Evolutionary conservation across 208 protist species (phyloP).

Genomic region (Trypanosoma rangeli): DNA sequence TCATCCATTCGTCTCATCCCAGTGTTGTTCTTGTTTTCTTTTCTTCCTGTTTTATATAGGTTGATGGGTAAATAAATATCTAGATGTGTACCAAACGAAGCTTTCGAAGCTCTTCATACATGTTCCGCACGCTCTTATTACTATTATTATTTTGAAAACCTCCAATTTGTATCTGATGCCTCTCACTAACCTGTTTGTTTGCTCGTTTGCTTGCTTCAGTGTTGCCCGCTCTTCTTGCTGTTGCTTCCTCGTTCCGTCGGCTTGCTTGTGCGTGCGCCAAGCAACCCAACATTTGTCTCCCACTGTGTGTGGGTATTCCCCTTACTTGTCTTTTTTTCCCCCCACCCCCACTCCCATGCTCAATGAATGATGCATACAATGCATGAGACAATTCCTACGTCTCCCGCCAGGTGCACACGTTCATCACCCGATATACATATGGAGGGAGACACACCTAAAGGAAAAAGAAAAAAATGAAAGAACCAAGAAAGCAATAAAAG

Average conservation of each 20-base stretch:
- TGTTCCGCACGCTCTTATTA: no score
- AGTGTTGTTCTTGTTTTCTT: slow-evolving; percentile 6
- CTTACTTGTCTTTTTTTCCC: not conserved
- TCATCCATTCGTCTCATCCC: slow-evolving; percentile 8
- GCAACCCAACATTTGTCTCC: not conserved
- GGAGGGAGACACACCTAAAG: not conserved
- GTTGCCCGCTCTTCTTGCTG: not conserved
- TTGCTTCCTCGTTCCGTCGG: not conserved
- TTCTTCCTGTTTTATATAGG: not conserved
- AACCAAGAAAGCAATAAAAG: not conserved
- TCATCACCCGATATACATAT: not conserved
- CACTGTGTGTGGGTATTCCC: not conserved
- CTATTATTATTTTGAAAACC: no score
- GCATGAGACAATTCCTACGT: not conserved
- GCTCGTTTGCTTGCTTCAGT: not conserved
- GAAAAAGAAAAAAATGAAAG: not conserved
- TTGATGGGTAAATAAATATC: no score
- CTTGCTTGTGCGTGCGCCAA: not conserved
- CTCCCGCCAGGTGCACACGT: not conserved
- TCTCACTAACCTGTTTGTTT: not conserved
- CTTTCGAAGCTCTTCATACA: no score
- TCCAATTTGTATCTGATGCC: no score
- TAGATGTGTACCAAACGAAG: no score
- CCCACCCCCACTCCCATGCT: not conserved
- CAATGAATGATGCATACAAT: slow-evolving; percentile 1